Conservation (phyloP, 2,329 filamentous ascomycete species). For the Lizonia empirigonia region DNA sequence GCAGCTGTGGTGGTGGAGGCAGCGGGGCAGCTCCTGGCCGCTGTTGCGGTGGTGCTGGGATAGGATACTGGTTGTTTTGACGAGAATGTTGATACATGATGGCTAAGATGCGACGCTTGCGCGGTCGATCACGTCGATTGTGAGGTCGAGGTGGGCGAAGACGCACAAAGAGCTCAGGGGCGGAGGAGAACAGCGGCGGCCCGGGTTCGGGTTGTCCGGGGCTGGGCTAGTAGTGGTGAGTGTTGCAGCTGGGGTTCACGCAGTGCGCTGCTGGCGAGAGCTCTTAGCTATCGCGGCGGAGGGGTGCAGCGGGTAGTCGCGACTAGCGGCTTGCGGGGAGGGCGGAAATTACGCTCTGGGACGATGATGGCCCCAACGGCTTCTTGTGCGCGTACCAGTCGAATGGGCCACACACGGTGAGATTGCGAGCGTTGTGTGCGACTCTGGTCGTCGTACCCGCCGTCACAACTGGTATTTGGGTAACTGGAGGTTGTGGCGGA, state of each 20-base stretch:
- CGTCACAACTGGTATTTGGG: conserved; percentile 12
- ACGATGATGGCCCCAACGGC: conserved; percentile 9
- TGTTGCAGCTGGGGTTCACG: background rate
- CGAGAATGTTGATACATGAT: conserved; percentile 33
- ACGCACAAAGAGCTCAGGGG: conserved; percentile 1
- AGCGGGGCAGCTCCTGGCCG: conserved; percentile 22
- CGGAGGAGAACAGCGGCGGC: background rate
- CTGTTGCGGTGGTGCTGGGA: conserved; percentile 20
- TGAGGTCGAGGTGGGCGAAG: background rate
- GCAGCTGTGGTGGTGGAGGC: conserved; percentile 21
- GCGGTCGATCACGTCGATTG: conserved; percentile 3
- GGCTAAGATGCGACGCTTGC: conserved; percentile 9
- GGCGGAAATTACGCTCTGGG: conserved; percentile 9
- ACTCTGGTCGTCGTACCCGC: conserved; percentile 12
- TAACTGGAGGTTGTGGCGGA: conserved; percentile 4
- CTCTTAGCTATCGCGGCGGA: conserved; percentile 10
- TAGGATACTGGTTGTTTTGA: conserved; percentile 28
- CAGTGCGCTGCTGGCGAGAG: conserved; percentile 6
- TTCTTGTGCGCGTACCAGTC: conserved; percentile 9
- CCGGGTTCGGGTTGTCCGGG: background rate
- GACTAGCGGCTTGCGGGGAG: conserved; percentile 15
- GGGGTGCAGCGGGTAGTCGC: conserved; percentile 12
- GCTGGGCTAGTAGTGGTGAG: background rate
- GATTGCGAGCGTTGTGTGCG: conserved; percentile 16
- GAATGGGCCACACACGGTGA: conserved; percentile 13